Conservation (phyloP, 306 rosid species). For the Datisca glomerata region DNA sequence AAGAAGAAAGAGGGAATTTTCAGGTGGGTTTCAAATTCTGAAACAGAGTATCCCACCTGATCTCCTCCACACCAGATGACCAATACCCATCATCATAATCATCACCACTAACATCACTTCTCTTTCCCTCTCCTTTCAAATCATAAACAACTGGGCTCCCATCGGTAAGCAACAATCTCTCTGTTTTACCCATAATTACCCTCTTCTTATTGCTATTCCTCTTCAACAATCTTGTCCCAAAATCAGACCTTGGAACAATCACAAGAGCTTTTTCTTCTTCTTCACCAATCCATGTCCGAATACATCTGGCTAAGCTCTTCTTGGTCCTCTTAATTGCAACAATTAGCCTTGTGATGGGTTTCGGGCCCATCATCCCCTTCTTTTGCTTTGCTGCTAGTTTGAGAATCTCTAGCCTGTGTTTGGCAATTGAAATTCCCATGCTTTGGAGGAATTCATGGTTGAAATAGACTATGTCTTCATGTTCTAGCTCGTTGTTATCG, state of each 20-base stretch:
- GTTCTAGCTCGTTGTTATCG: conserved; percentile 82
- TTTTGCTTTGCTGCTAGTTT: conserved; percentile 60
- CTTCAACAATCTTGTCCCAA: conserved; percentile 39
- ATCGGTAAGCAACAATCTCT: conserved; percentile 43
- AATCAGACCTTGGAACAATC: conserved; percentile 44
- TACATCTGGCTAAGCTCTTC: conserved; percentile 35
- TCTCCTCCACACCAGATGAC: conserved; percentile 65
- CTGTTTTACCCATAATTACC: conserved; percentile 31
- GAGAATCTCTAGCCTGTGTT: conserved; percentile 86
- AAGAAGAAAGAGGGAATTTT: background rate
- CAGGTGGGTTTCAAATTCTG: conserved; percentile 82
- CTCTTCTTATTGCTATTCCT: conserved; percentile 46
- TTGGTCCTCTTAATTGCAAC: conserved; percentile 61
- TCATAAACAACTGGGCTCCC: conserved; percentile 48
- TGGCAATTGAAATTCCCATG: conserved; percentile 95
- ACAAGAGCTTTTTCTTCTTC: conserved; percentile 54
- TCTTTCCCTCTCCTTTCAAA: conserved; percentile 31
- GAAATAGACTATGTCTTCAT: conserved; percentile 68
- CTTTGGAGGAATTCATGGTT: conserved; percentile 94
- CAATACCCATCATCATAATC: conserved; percentile 59
- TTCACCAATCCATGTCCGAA: conserved; percentile 20
- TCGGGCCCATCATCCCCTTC: conserved; percentile 25
- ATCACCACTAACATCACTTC: conserved; percentile 24
- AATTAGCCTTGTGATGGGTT: conserved; percentile 32
- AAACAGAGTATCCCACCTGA: conserved; percentile 90